Evolutionary conservation across 2,329 filamentous ascomycete genomes (phyloP).

Genomic region (Grosmannia huntii): DNA sequence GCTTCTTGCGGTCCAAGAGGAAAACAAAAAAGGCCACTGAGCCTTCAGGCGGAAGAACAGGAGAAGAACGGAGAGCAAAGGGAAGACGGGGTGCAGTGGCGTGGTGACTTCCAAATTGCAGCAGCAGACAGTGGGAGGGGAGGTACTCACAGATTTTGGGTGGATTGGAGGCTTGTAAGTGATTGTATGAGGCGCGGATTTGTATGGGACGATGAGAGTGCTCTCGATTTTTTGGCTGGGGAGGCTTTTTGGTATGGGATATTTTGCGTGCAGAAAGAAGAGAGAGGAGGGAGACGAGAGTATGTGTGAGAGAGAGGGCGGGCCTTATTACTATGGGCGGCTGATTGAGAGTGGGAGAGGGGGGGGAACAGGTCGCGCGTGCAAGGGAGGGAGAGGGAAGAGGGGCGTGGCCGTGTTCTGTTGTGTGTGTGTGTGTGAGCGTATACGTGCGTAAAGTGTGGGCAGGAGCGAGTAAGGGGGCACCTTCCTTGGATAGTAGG

Average conservation of each 20-base stretch:
- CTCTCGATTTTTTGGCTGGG: slow-evolving; percentile 30
- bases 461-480: slow-evolving; percentile 1
- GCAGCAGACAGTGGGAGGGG: slow-evolving; percentile 22
- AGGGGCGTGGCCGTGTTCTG: slow-evolving; percentile 3
- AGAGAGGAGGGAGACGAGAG: slow-evolving; percentile 36
- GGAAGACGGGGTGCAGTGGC: neutral
- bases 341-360: slow-evolving; percentile 38
- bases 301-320: slow-evolving; percentile 48
- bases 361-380: slow-evolving; percentile 1
- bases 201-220: slow-evolving; percentile 31
- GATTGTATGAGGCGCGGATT: slow-evolving; percentile 20
- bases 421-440: neutral
- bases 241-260: slow-evolving; percentile 44
- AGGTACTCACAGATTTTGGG: slow-evolving; percentile 42
- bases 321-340: slow-evolving; percentile 53
- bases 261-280: slow-evolving; percentile 24
- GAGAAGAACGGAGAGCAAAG: neutral
- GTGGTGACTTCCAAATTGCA: slow-evolving; percentile 28
- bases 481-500: slow-evolving; percentile 8
- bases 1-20: neutral
- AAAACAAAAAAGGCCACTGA: neutral
- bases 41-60: neutral
- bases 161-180: slow-evolving; percentile 29
- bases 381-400: neutral
- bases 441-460: neutral